Evolutionary conservation across 305 asterid species (phyloP), one percentile per base, ranked within the genome.

Genomic region (Andrographis paniculata): DNA sequence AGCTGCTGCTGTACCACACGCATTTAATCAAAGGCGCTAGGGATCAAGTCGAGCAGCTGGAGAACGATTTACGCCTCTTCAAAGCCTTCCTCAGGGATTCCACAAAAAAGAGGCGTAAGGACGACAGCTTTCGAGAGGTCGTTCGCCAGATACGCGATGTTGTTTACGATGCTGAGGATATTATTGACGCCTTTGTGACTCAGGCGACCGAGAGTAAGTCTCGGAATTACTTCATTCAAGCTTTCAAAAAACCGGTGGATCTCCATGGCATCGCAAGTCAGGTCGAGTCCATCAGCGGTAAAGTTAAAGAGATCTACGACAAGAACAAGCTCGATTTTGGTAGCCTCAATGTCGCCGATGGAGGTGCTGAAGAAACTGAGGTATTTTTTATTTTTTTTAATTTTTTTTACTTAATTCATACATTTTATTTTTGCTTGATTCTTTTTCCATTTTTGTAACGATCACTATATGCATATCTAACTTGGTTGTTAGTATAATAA

Each of bases 121-220:
- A 71, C 46, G 67, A 62, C 3, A 24, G 48, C 54, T 60, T 70
- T 22, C 62, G 67, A 1, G 70, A 62, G 61, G 55, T 66, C 17
- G 66, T 66, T 50, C 46, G 50, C 5, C 70, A 58, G 60, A 62
- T 70, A 44, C 64, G 73, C 41, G 73, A 62, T 55, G 70, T 66
- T 53, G 77, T 70, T 7, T 62, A 62, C 59, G 77, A 70, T 46
- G 70, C 73, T 3, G 77, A 70, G 51, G 78, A 71, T 52, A 39
- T 63, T 47, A 53, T 71, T 48, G 78, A 71, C 66, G 64, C 63
- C 33, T 63, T 59, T 35, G 68, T 66, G 9, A 58, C 68, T 0
- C 64, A 66, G 63, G 70, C 71, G 8, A 50, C 74, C 18, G 74
- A 57, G 63, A 51, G 21, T 52, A 49, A 48, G 54, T 52, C 78